A percentile compares a stretch with the other conserved stretches of the same genome.
Conservation (phyloP, 2,329 filamentous ascomycete species). For the Botrytis cinerea region DNA sequence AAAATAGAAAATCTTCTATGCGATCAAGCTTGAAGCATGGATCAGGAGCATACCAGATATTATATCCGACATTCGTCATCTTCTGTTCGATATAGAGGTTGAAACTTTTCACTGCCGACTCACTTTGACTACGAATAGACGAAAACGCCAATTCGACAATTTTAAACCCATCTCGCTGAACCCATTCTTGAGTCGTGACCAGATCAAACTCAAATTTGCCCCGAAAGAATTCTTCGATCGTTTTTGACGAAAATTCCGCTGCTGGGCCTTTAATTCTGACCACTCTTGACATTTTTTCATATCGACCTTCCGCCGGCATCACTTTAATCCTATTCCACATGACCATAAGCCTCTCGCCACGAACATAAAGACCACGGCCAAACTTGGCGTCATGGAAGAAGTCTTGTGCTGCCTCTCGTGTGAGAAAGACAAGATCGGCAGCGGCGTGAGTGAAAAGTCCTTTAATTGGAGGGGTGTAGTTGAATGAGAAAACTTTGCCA, state of each 20-base stretch:
- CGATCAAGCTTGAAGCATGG: conserved; percentile 23
- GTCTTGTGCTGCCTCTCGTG: conserved; percentile 21
- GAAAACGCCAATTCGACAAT: conserved; percentile 26
- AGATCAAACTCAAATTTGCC: conserved; percentile 22
- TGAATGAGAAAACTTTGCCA: conserved; percentile 28
- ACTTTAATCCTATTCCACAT: conserved; percentile 20
- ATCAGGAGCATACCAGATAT: conserved; percentile 28
- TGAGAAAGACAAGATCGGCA: conserved; percentile 26
- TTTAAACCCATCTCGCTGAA: not conserved
- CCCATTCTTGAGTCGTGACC: conserved; percentile 12
- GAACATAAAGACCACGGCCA: not conserved
- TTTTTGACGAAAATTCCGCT: not conserved
- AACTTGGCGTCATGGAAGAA: conserved; percentile 10
- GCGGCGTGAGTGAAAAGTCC: conserved; percentile 7
- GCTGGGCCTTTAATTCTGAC: conserved; percentile 21
- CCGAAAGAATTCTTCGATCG: conserved; percentile 8
- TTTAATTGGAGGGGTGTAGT: not conserved
- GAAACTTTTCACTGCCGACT: conserved; percentile 18
- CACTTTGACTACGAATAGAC: conserved; percentile 27
- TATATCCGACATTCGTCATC: not conserved
- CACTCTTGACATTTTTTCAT: conserved; percentile 21
- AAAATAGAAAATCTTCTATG: not conserved
- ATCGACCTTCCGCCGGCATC: conserved; percentile 1
- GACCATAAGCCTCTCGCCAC: not conserved
- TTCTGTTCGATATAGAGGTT: not conserved